Conservation (phyloP, 1,139 yeast species). For the Trichomonascaceae sp. region DNA sequence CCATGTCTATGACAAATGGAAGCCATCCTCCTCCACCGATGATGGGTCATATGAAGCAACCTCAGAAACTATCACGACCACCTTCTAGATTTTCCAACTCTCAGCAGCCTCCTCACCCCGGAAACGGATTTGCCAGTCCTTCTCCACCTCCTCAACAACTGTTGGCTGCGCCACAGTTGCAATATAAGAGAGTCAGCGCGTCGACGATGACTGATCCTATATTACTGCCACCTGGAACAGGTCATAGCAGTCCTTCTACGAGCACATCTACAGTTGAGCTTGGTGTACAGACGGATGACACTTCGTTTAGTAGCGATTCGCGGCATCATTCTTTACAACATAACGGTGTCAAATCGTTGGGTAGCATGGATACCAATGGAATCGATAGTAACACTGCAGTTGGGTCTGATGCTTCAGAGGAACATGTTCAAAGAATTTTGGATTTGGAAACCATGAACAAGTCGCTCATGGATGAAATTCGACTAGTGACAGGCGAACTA, state of each 20-base stretch:
- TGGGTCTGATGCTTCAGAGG: background rate
- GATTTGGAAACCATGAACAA: conserved; percentile 19
- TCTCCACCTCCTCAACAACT: background rate
- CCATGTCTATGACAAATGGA: conserved; percentile 17
- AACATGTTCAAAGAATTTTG: conserved; percentile 3
- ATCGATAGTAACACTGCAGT: background rate
- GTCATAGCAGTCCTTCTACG: conserved; percentile 2
- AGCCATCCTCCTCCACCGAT: conserved; percentile 5
- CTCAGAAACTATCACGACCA: conserved; percentile 14
- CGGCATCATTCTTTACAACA: conserved; percentile 5
- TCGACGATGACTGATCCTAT: conserved; percentile 22
- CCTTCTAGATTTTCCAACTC: conserved; percentile 16
- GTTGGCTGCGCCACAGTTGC: background rate
- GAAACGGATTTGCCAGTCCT: background rate
- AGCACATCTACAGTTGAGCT: conserved; percentile 7
- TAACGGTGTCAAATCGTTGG: background rate
- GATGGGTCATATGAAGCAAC: background rate
- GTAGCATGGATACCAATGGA: background rate
- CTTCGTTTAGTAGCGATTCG: conserved; percentile 7
- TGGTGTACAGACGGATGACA: conserved; percentile 8
- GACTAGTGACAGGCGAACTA: conserved; percentile 33
- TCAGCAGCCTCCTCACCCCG: conserved; percentile 1
- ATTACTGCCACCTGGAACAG: background rate
- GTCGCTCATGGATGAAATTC: conserved; percentile 30
- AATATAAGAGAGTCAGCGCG: conserved; percentile 17